These are phyloP conservation scores for Daldinia grandis DNA, from an alignment of 495 filamentous ascomycete genomes.

Conservation along the genomic window DNA sequence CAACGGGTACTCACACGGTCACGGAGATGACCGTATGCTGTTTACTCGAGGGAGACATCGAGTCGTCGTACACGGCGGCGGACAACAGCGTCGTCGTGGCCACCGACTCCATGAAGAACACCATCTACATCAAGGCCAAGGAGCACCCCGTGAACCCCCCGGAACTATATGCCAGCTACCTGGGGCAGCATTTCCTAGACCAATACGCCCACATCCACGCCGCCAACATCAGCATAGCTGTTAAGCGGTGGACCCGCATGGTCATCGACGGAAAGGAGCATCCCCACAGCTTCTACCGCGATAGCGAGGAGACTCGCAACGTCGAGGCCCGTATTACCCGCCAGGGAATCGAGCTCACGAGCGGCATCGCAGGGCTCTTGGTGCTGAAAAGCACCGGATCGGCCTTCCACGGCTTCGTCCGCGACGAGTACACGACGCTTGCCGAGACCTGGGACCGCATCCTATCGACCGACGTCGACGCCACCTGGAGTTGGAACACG, in stretches of 20 bases:
- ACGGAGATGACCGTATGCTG: slow-evolving; percentile 95
- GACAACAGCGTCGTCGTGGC: slow-evolving; percentile 97
- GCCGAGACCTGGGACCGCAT: slow-evolving; percentile 93
- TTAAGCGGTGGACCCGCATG: slow-evolving; percentile 94
- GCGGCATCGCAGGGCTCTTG: slow-evolving; percentile 75
- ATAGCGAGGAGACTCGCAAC: slow-evolving; percentile 85
- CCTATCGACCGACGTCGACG: slow-evolving; percentile 89
- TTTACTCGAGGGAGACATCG: slow-evolving; percentile 89
- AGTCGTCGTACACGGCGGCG: slow-evolving; percentile 89
- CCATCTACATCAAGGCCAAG: slow-evolving; percentile 92
- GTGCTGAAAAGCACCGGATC: slow-evolving; percentile 98
- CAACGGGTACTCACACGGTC: slow-evolving; percentile 80
- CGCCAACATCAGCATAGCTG: slow-evolving; percentile 80
- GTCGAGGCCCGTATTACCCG: slow-evolving; percentile 69
- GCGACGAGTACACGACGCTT: slow-evolving; percentile 91
- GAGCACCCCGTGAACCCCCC: slow-evolving; percentile 92
- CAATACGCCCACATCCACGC: slow-evolving; percentile 86
- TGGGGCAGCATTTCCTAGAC: slow-evolving; percentile 87
- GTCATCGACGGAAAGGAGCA: slow-evolving; percentile 86
- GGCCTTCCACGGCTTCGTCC: slow-evolving; percentile 91
- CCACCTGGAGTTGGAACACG: slow-evolving; percentile 81
- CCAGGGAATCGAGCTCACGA: slow-evolving; percentile 73
- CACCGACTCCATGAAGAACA: slow-evolving; percentile 98
- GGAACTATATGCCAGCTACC: slow-evolving; percentile 85
- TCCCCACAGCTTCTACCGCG: slow-evolving; percentile 94